Percentiles rank a stretch among this genome's conserved stretches.
Evolutionary conservation across 2,329 filamentous ascomycete genomes (phyloP).

Genomic region (Colletotrichum karsti): DNA sequence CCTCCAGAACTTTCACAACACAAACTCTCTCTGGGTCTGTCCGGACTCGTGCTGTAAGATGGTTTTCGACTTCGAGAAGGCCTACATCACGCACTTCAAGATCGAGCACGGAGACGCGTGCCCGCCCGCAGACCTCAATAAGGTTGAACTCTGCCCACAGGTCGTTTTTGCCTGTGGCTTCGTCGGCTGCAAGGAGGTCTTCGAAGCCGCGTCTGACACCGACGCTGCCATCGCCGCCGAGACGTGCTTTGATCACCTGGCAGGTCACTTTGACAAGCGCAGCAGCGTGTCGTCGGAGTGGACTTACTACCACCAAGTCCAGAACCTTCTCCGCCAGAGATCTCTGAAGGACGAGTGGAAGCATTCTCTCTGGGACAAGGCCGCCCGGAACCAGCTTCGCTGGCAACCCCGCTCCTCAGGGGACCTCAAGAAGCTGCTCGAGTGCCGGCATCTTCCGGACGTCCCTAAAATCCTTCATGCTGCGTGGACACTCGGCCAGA

Average conservation of each 20-base stretch:
- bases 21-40: slow-evolving; percentile 52
- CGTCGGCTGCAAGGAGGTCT: slow-evolving; percentile 49
- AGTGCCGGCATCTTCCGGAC: slow-evolving; percentile 50
- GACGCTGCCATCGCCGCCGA: slow-evolving; percentile 47
- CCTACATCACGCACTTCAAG: slow-evolving; percentile 54
- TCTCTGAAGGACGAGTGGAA: slow-evolving; percentile 55
- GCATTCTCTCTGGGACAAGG: slow-evolving; percentile 54
- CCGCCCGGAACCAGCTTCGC: slow-evolving; percentile 47
- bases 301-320: slow-evolving; percentile 53
- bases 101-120: slow-evolving; percentile 42
- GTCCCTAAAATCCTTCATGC: slow-evolving; percentile 51
- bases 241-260: slow-evolving; percentile 56
- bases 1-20: slow-evolving; percentile 55
- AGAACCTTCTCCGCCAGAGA: slow-evolving; percentile 53
- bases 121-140: slow-evolving; percentile 47
- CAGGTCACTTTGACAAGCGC: slow-evolving; percentile 51
- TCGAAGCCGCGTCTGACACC: slow-evolving; percentile 47
- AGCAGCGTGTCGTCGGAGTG: slow-evolving; percentile 36
- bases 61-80: slow-evolving; percentile 54
- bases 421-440: slow-evolving; percentile 53
- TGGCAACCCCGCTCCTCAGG: slow-evolving; percentile 52
- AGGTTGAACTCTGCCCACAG: slow-evolving; percentile 51
- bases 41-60: slow-evolving; percentile 49
- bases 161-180: slow-evolving; percentile 55
- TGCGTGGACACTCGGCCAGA: slow-evolving; percentile 52